Conservation (phyloP, 352 stramenopile species). For the Phytophthora idaei region DNA sequence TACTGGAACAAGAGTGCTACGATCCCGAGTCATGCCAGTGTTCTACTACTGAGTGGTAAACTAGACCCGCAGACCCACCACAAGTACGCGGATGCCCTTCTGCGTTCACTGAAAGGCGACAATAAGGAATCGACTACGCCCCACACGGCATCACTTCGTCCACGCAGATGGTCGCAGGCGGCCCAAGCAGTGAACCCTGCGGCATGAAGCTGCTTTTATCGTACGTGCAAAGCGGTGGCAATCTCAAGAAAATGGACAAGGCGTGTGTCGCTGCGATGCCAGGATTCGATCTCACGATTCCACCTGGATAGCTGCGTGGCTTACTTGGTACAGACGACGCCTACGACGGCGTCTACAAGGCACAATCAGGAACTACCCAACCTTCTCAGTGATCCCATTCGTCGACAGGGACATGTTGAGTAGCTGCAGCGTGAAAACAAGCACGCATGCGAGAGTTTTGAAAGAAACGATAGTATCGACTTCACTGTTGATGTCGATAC, state of each 20-base stretch:
- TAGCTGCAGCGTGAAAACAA: too few species aligned
- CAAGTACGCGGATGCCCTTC: slow-evolving; percentile 8
- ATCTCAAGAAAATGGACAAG: slow-evolving; percentile 7
- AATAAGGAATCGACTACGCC: slow-evolving; percentile 7
- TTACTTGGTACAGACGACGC: background rate
- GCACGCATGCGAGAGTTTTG: too few species aligned
- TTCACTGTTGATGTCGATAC: too few species aligned
- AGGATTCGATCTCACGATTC: background rate
- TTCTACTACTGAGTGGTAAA: slow-evolving; percentile 9
- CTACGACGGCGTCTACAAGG: background rate
- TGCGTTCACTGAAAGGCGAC: background rate
- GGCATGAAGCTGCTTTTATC: background rate
- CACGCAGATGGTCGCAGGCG: slow-evolving; percentile 2
- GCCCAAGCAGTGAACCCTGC: background rate
- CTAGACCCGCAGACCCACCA: slow-evolving; percentile 6
- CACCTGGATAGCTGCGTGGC: background rate
- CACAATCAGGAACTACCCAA: background rate
- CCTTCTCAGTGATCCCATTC: background rate
- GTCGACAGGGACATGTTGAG: too few species aligned
- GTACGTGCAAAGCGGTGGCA: background rate
- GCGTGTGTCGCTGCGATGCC: background rate
- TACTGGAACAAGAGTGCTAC: slow-evolving; percentile 15
- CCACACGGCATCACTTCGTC: slow-evolving; percentile 3
- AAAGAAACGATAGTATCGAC: too few species aligned
- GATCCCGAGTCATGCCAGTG: slow-evolving; percentile 10